phyloP scores from a whole-genome alignment of 805 yeast species.

The Candida parachauliodes region DNA sequence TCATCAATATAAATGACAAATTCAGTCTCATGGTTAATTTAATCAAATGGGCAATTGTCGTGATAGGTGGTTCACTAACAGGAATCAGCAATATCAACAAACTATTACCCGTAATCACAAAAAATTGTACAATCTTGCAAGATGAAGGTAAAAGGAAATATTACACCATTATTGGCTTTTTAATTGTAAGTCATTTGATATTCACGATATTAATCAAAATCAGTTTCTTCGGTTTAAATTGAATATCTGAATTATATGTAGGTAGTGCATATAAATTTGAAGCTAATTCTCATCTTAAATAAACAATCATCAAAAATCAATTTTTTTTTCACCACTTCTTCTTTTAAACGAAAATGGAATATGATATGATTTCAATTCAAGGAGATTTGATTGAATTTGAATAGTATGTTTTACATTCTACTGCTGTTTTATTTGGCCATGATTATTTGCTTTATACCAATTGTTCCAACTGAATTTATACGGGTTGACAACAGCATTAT shows the following conservation, averaged over 20 bases:
- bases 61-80: conserved; percentile 57
- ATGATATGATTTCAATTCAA: not conserved
- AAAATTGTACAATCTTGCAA: conserved; percentile 30
- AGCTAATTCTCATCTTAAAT: not conserved
- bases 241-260: not conserved
- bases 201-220: conserved; percentile 65
- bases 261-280: conserved; percentile 9
- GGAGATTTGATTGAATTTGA: conserved; percentile 4
- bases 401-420: conserved; percentile 5
- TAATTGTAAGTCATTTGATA: conserved; percentile 49
- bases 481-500: conserved; percentile 48
- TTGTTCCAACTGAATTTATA: conserved; percentile 49
- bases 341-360: not conserved
- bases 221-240: conserved; percentile 50
- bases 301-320: not conserved
- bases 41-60: conserved; percentile 62
- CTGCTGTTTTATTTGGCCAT: conserved; percentile 23
- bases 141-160: conserved; percentile 33
- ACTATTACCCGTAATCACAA: conserved; percentile 35
- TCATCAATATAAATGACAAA: conserved; percentile 36
- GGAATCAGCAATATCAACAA: conserved; percentile 52
- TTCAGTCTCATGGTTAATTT: conserved; percentile 40
- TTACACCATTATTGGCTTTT: conserved; percentile 32
- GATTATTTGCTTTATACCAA: conserved; percentile 49
- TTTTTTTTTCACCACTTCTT: conserved; percentile 3